A percentile compares a stretch with the other conserved stretches of the same genome.
Evolutionary conservation across 768 basidiomycete species (phyloP).

Genomic region (Dentipellis fragilis): DNA sequence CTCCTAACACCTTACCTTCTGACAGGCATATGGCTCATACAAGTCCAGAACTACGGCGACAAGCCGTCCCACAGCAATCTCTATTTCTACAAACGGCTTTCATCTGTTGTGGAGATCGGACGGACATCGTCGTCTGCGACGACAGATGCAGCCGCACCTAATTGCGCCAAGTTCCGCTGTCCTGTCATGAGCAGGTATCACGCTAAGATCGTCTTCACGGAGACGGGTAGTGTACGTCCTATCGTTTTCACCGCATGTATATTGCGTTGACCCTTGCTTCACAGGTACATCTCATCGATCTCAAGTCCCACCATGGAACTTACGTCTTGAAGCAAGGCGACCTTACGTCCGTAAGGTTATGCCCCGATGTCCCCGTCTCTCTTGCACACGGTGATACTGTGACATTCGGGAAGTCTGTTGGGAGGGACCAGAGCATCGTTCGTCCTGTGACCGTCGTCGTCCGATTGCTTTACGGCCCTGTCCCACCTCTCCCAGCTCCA

Average conservation of each 20-base stretch:
- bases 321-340: slow-evolving; percentile 50
- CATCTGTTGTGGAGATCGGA: slow-evolving; percentile 52
- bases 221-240: neutral
- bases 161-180: slow-evolving; percentile 58
- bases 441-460: slow-evolving; percentile 53
- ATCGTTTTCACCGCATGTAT: neutral
- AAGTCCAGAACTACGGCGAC: neutral
- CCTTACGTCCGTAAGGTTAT: slow-evolving; percentile 34
- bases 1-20: neutral
- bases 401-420: slow-evolving; percentile 73
- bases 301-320: slow-evolving; percentile 70
- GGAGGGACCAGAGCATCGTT: slow-evolving; percentile 48
- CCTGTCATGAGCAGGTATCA: slow-evolving; percentile 74
- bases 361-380: slow-evolving; percentile 42
- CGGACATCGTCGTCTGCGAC: slow-evolving; percentile 47
- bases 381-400: slow-evolving; percentile 61
- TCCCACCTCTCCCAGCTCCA: slow-evolving; percentile 5
- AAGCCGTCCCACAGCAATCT: slow-evolving; percentile 27
- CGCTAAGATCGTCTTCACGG: slow-evolving; percentile 51
- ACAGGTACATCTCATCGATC: slow-evolving; percentile 63
- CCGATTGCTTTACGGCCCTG: slow-evolving; percentile 35
- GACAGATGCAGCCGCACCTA: slow-evolving; percentile 28
- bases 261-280: slow-evolving; percentile 1
- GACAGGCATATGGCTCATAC: neutral
- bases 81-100: slow-evolving; percentile 41